Base-by-base conservation (phyloP, 2,329 filamentous ascomycete genomes). In the Trichoderma harzianum region DNA sequence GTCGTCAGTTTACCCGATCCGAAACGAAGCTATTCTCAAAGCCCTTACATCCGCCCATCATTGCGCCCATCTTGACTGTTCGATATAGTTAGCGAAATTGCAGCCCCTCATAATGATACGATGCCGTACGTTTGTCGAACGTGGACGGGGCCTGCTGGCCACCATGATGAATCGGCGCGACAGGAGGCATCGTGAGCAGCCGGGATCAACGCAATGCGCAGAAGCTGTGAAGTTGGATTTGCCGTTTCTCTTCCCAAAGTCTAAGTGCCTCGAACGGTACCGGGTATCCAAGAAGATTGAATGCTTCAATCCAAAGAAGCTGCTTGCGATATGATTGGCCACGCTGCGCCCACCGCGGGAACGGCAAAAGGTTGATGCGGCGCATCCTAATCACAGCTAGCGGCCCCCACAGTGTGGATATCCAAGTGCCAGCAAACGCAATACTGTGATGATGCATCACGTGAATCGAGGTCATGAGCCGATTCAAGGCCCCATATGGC, bases 41-140 rank as follows among this genome's bases (percentile, higher is more conserved):
- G 68, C 66, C 89, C 94, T 78, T 92, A 98, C 95, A 97, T 81
- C 94, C 93, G 77, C 96, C 96, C 94, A 98, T 98, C 91, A 99
- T 91, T 74, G 93, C 94, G 77, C 96, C 96, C 94, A 98, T 98
- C 87, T 97, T 98, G 60, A 82, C 80, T 82, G 39, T 43, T 3
- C 36, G 70, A 2, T 51, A 12, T n/a, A 18, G 77, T 75, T 78
- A 73, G 75, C 73, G 72, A 72, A 71, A 69, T 69, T 69, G 55
- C 36, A 14, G 57, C 62, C 60, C 62, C 39, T 57, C 67, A 21
- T 26, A 70, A 68, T 57, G 51, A 62, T 60, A 61, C 66, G 57
- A 71, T 68, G 71, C 69, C 78, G 72, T 84, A 88, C 87, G 80
- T 82, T 89, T 89, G 79, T 89, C 87, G 73, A 86, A 78, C 72